Conservation (phyloP, 768 basidiomycete genomes). For the Galerina marginata region DNA sequence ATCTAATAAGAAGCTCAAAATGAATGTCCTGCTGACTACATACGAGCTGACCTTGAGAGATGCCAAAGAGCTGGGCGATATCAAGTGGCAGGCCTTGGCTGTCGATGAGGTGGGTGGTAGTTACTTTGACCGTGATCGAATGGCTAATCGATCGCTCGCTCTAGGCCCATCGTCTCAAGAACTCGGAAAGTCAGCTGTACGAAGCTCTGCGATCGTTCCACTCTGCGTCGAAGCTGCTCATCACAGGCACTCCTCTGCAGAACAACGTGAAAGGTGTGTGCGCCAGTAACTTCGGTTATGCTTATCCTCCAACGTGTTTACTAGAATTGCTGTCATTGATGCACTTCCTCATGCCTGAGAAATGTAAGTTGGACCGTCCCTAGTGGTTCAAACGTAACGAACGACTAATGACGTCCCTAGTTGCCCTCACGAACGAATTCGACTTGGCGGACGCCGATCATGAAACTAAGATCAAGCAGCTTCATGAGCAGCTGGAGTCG, state of each 20-base stretch:
- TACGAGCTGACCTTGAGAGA: slow-evolving; percentile 96
- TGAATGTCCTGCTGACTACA: slow-evolving; percentile 97
- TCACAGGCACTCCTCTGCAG: slow-evolving; percentile 97
- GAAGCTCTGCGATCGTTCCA: slow-evolving; percentile 91
- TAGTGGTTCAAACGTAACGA: background rate
- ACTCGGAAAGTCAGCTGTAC: slow-evolving; percentile 96
- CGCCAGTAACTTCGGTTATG: background rate
- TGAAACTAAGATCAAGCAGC: slow-evolving; percentile 92
- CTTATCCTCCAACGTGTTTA: slow-evolving; percentile 5
- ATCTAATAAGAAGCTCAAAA: slow-evolving; percentile 88
- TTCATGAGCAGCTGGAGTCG: slow-evolving; percentile 90
- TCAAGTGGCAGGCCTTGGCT: slow-evolving; percentile 96
- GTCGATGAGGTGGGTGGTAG: slow-evolving; percentile 83
- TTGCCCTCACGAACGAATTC: slow-evolving; percentile 93
- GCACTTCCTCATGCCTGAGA: slow-evolving; percentile 99
- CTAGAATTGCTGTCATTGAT: slow-evolving; percentile 93
- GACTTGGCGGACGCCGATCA: slow-evolving; percentile 94
- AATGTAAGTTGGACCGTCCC: slow-evolving; percentile 62
- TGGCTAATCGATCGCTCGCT: slow-evolving; percentile 20
- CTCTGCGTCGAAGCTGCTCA: slow-evolving; percentile 91
- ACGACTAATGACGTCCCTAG: slow-evolving; percentile 40
- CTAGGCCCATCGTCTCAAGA: slow-evolving; percentile 96
- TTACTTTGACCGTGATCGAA: background rate
- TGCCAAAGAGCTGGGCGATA: slow-evolving; percentile 82
- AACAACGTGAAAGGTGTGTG: slow-evolving; percentile 95